Evolutionary conservation across 352 stramenopile species (phyloP), one percentile per base, ranked within the genome.

Genomic region (Proteromonas lacertae): DNA sequence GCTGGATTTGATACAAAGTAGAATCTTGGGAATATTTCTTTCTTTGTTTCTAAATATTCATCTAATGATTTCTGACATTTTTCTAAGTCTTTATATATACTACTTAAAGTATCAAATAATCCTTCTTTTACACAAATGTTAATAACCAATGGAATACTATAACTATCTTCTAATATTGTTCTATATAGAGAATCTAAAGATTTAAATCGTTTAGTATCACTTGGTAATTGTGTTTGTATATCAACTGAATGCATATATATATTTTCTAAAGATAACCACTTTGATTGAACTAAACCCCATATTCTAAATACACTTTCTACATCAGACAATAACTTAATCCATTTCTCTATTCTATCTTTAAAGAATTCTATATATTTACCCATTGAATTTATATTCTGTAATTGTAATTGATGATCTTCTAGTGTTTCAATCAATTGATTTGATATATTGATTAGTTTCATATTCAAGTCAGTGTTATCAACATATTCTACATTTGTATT

Each of bases 1-100:
- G 78, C 52, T 13, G 68, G 64, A 37, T 82, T 82, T 0, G 66
- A 80, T 0, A 82, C 68, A 32, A 84, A 82, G 54, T 82, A 84
- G 43, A 84, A 82, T 7, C 69, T 58, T 9, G 35, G 35, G 18
- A 40, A 40, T 43, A 69, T 77, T 42, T 64, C 65, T 14, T 68
- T 52, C 42, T 84, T 84, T 35, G 80, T 66, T 53, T 81, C 67
- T 34, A 83, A 45, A 49, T 83, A 83, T 0, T 66, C 67, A 41
- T 83, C 69, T 26, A 83, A 47, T 0, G 58, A 71, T 45, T 83
- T 83, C 30, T 83, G 69, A 42, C 69, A 83, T 45, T 77, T 77
- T 39, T 84, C 69, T 0, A 84, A 56, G 44, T 82, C 69, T 1
- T 56, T 56, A 41, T 74, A 79, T 5, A 84, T 51, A 13, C 70